Percentiles rank a stretch among this genome's conserved stretches.
These are phyloP conservation scores for Paxillus ammoniavirescens DNA, from an alignment of 768 basidiomycete species.

Conservation along the genomic window DNA sequence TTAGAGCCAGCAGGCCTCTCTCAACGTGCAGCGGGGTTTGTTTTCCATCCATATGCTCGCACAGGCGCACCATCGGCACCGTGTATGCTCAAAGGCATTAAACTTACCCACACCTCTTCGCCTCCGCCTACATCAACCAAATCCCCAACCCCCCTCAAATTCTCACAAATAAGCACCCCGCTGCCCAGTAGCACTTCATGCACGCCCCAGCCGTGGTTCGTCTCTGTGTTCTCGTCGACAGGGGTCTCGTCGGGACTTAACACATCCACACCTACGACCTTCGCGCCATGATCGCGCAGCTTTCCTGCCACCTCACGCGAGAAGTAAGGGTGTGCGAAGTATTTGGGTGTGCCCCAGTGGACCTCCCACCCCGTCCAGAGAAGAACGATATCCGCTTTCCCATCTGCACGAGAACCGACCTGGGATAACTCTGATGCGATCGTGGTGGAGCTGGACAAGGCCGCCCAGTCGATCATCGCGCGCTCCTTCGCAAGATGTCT, in stretches of 20 bases:
- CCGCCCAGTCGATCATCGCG: conserved; percentile 54
- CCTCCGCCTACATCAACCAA: conserved; percentile 29
- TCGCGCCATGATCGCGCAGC: conserved; percentile 50
- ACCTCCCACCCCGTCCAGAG: conserved; percentile 69
- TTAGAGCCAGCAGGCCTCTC: no score
- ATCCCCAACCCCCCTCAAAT: conserved; percentile 53
- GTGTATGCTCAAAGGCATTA: conserved; percentile 58
- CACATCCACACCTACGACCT: conserved; percentile 60
- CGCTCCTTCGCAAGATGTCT: conserved; percentile 39
- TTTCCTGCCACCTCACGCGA: conserved; percentile 48
- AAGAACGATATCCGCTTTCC: conserved; percentile 43
- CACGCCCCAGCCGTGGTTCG: conserved; percentile 40
- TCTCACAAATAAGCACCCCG: conserved; percentile 69
- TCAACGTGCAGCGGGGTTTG: neutral
- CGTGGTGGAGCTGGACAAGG: conserved; percentile 4
- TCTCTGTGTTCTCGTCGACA: conserved; percentile 8
- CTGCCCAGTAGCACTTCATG: conserved; percentile 61
- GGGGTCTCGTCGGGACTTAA: conserved; percentile 66
- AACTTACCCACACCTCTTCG: conserved; percentile 43
- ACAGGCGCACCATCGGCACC: conserved; percentile 68
- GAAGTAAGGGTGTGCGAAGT: conserved; percentile 67
- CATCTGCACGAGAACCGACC: conserved; percentile 25
- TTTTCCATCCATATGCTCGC: conserved; percentile 61
- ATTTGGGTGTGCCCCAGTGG: conserved; percentile 47
- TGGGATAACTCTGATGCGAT: conserved; percentile 1